Evolutionary conservation across 192 early-diverging fungal genomes (phyloP), one percentile per base, ranked within the genome.

Genomic region (Dissophora globulifera): DNA sequence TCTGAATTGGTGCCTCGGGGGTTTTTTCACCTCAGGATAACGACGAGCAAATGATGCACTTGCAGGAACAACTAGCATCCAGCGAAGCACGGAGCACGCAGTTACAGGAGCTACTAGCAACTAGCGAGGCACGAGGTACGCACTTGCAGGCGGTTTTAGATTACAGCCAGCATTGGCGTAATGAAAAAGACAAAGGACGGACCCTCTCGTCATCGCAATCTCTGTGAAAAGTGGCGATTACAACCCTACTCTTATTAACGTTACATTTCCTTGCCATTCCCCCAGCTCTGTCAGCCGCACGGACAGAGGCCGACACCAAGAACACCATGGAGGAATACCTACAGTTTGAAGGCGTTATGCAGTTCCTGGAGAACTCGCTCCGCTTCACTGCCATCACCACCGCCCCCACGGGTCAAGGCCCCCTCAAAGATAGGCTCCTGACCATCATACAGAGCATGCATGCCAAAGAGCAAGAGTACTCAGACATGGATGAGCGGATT

Each of bases 361-460:
- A 42, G 3, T 55, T 49, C 19, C 6, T 70, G 45, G 68, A 62
- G 16, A 33, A 27, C 4, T 55, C 68, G 16, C 56, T 69, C 8
- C 11, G 26, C 6, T 70, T 70, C 11, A 30, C 54, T 12, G 35
- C 35, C 35, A 38, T 13, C n/a, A n/a, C n/a, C n/a, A n/a, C n/a
- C n/a, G n/a, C 29, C 40, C 11, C 17, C 50, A 35, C 4, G 4
- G 26, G 17, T 49, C 23, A 7, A 35, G 45, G 29, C 6, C 19
- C 49, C 0, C 38, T 70, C 0, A 41, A 51, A 29, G 33, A 20
- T 0, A 58, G 68, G 7, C 40, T 70, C 16, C 8, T n/a, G 23
- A 54, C 58, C 1, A 43, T 70, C 26, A 48, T 70, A 2, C 7
- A 31, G 10, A 4, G 25, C n/a, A 30, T 70, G 19, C 27, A 2